Conservation (phyloP, 2,329 filamentous ascomycete genomes). For the Ceratocystis destructans region DNA sequence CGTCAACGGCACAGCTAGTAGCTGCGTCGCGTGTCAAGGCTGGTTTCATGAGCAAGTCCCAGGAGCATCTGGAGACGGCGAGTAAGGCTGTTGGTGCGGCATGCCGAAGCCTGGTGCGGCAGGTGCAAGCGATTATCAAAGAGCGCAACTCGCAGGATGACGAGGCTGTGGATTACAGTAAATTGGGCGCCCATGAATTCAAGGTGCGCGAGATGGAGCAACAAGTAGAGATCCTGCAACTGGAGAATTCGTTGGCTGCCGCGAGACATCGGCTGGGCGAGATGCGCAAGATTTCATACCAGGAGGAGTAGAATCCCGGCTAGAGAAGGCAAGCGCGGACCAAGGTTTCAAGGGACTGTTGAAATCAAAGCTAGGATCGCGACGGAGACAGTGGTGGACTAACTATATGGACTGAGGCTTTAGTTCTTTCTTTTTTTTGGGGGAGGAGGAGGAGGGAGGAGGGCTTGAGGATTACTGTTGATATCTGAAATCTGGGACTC, state of each 20-base stretch:
- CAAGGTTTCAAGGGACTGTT: too few relatives aligned
- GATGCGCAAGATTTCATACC: slow-evolving; percentile 96
- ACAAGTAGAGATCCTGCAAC: slow-evolving; percentile 94
- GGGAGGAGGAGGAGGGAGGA: not conserved
- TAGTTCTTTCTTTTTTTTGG: too few relatives aligned
- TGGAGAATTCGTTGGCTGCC: slow-evolving; percentile 71
- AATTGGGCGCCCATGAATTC: slow-evolving; percentile 87
- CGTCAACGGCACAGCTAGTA: slow-evolving; percentile 90
- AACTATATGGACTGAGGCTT: too few relatives aligned
- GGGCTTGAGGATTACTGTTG: too few relatives aligned
- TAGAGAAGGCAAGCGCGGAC: not conserved
- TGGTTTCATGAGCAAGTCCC: slow-evolving; percentile 93
- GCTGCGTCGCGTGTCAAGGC: slow-evolving; percentile 94
- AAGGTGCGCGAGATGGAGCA: slow-evolving; percentile 99
- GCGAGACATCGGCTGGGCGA: slow-evolving; percentile 78
- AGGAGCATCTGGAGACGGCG: slow-evolving; percentile 79
- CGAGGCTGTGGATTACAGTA: slow-evolving; percentile 73
- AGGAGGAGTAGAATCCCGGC: slow-evolving; percentile 46
- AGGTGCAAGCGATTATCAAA: slow-evolving; percentile 89
- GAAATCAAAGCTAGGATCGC: too few relatives aligned
- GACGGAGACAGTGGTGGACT: too few relatives aligned
- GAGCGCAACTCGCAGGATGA: slow-evolving; percentile 70
- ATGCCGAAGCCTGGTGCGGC: slow-evolving; percentile 74
- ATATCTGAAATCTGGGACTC: not conserved
- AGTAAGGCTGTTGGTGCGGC: slow-evolving; percentile 86